phyloP scores from a whole-genome alignment of 2,329 filamentous ascomycete species.

The Arthrobotrys conoides region DNA sequence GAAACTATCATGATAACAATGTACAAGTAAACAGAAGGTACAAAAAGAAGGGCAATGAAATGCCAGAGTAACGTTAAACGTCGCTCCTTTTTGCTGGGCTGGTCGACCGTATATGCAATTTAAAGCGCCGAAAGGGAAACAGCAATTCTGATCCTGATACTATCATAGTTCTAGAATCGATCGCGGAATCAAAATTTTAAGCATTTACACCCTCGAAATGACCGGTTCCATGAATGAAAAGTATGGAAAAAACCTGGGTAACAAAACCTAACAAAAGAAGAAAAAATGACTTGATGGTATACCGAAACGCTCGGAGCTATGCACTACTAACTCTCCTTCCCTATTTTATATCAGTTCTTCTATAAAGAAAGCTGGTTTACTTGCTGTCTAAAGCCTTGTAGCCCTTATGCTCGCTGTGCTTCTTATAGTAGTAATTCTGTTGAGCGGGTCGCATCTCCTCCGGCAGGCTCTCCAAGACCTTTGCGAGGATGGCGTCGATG shows the following conservation, averaged over 20 bases:
- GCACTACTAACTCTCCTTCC: background rate
- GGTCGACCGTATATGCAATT: conserved; percentile 14
- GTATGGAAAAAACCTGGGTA: background rate
- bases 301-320: conserved; percentile 18
- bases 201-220: conserved; percentile 7
- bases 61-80: background rate
- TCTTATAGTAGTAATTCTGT: conserved; percentile 79
- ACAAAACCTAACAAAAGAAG: conserved; percentile 1
- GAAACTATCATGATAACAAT: conserved; percentile 21
- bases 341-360: background rate
- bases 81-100: background rate
- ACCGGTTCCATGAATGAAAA: conserved; percentile 4
- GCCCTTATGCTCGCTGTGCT: conserved; percentile 87
- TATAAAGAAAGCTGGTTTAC: background rate
- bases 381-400: conserved; percentile 72
- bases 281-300: background rate
- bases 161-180: background rate
- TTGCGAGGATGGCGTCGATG: conserved; percentile 79
- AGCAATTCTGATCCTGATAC: background rate
- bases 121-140: conserved; percentile 15
- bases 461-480: conserved; percentile 80
- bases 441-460: conserved; percentile 79
- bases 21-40: conserved; percentile 26
- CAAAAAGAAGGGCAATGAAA: background rate
- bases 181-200: background rate